Conservation (phyloP, 176 grass and related monocot genomes). For the Lolium perenne region DNA sequence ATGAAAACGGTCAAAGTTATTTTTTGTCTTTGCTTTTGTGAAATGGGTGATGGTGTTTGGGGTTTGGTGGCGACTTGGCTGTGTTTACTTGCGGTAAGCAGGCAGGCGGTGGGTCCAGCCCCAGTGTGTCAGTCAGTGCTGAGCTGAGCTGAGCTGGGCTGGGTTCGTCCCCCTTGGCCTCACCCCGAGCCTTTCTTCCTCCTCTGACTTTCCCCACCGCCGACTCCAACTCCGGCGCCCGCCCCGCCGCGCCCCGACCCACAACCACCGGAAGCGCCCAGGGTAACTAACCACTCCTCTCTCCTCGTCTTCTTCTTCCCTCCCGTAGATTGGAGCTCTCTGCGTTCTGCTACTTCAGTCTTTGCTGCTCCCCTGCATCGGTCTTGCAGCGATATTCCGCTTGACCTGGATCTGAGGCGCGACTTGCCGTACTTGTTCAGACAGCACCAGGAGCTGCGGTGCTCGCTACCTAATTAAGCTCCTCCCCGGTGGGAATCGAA, state of each 20-base stretch:
- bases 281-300: background rate
- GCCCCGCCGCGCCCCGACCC: background rate
- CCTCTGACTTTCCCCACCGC: background rate
- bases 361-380: background rate
- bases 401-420: background rate
- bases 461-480: background rate
- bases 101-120: background rate
- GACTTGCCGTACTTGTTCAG: background rate
- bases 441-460: background rate
- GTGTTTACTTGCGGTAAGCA: no score
- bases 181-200: background rate
- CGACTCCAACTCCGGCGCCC: background rate
- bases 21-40: no score
- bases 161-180: slow-evolving; percentile 12
- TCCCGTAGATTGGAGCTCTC: background rate
- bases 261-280: background rate
- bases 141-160: background rate
- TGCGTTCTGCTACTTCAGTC: background rate
- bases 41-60: no score
- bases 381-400: background rate
- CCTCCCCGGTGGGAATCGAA: background rate
- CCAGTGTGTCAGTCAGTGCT: background rate
- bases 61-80: no score
- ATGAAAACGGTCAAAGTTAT: no score
- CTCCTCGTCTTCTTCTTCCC: background rate